Conservation (phyloP, 83 land plant genomes). For the Thuja plicata region DNA sequence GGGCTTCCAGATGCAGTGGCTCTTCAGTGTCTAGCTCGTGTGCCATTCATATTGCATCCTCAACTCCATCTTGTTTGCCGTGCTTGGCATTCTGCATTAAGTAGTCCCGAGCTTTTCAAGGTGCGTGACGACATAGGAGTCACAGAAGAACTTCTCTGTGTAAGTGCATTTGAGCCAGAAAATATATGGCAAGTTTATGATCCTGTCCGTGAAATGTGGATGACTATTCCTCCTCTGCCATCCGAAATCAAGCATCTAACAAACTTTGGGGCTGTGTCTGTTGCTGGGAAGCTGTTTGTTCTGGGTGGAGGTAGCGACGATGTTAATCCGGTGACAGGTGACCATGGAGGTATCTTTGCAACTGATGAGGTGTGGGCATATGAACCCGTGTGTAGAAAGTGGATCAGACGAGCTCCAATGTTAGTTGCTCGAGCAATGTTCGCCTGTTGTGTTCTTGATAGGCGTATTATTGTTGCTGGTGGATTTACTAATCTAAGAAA, state of each 20-base stretch:
- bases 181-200: constrained; percentile 92
- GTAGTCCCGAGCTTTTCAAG: constrained; percentile 65
- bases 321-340: constrained; percentile 88
- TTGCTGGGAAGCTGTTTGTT: constrained; percentile 82
- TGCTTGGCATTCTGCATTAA: constrained; percentile 76
- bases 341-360: constrained; percentile 67
- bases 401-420: constrained; percentile 74
- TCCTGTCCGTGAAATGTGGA: constrained; percentile 69
- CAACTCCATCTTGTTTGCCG: constrained; percentile 71
- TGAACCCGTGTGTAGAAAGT: constrained; percentile 61
- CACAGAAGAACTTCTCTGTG: constrained; percentile 76
- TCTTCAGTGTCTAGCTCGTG: constrained; percentile 79
- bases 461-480: constrained; percentile 85
- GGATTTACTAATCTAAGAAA: constrained; percentile 74
- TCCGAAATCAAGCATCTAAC: constrained; percentile 66
- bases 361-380: constrained; percentile 88
- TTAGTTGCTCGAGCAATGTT: constrained; percentile 81
- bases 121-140: constrained; percentile 60
- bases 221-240: constrained; percentile 73
- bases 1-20: constrained; percentile 92
- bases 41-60: constrained; percentile 68
- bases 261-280: constrained; percentile 79
- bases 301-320: constrained; percentile 92
- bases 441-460: constrained; percentile 78
- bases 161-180: constrained; percentile 82